A percentile compares a stretch with the other conserved stretches of the same genome.
These are phyloP conservation scores for Histomonas meleagridis DNA, from an alignment of 208 protist species.

Conservation along the genomic window DNA sequence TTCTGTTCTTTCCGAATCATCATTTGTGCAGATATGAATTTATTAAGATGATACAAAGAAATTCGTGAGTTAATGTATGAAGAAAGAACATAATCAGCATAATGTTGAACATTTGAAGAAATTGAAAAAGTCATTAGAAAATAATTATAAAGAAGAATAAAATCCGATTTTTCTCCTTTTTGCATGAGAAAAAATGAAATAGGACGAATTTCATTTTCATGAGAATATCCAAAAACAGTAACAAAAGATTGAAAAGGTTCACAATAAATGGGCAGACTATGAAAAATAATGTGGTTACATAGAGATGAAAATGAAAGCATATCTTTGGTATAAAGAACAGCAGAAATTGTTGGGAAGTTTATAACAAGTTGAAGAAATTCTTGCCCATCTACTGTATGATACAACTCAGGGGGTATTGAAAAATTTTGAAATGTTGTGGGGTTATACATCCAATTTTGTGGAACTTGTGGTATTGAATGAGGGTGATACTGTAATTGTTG, in stretches of 20 bases:
- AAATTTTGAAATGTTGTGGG: neutral
- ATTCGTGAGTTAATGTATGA: neutral
- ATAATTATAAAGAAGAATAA: neutral
- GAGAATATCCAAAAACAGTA: neutral
- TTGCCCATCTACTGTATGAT: neutral
- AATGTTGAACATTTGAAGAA: neutral
- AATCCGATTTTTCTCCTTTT: neutral
- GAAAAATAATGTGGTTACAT: neutral
- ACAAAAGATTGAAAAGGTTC: neutral
- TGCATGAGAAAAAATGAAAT: neutral
- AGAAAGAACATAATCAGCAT: neutral
- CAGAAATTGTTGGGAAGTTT: neutral
- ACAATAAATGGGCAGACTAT: neutral
- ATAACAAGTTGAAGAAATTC: neutral
- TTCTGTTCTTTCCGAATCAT: neutral
- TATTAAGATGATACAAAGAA: neutral
- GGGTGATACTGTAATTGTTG: neutral
- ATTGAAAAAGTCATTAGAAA: neutral
- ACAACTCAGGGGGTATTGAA: neutral
- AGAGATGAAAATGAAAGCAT: neutral
- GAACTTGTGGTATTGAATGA: neutral
- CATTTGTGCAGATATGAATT: neutral
- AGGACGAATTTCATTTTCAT: neutral
- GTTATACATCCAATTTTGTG: neutral
- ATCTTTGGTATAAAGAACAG: neutral